Evolutionary conservation across 192 early-diverging fungal species (phyloP), one percentile per base, ranked within the genome.

Genomic region (Pilobolus umbonatus): DNA sequence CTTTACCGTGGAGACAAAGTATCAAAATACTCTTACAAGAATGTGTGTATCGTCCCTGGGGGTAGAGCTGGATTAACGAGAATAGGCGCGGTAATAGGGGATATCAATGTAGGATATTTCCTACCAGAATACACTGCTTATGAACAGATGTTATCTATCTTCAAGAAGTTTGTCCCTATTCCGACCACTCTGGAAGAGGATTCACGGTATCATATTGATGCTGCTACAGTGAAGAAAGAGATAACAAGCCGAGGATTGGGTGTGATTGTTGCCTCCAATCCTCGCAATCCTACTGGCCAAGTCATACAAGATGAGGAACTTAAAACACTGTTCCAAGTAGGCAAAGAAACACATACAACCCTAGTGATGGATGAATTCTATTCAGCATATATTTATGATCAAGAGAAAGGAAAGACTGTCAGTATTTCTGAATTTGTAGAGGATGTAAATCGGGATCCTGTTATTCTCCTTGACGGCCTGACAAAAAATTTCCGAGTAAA

Each of bases 311-410:
- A 63, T 10, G 69, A 72, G 5, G 72, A 72, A 17, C 21, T 81
- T 25, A 50, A 70, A 28, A 38, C 73, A 35, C 64, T 75, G 26
- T 49, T 77, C 4, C 44, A 60, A 1, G 62, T 80, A 22, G 72
- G 67, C 1, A 64, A 66, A 32, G 64, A 71, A 12, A 62, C 55
- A 31, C 75, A 77, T 42, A 68, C 72, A 17, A 77, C 75, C 1
- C 35, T 79, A 42, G 80, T 81, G 4, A 51, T 80, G 68, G 77
- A 80, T 55, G 77, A 80, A 35, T 81, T 81, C 40, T 81, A 81
- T 62, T 75, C 72, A 1, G 70, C 70, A 11, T 81, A 81, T 49
- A 78, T 81, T 24, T 81, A 81, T 64, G 48, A 53, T 6, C 58
- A 72, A 25, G 64, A 60, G 22, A 40, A 57, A 17, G 80, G 80